Conservation (phyloP, 805 yeast species). For the Pichia nakasei region DNA sequence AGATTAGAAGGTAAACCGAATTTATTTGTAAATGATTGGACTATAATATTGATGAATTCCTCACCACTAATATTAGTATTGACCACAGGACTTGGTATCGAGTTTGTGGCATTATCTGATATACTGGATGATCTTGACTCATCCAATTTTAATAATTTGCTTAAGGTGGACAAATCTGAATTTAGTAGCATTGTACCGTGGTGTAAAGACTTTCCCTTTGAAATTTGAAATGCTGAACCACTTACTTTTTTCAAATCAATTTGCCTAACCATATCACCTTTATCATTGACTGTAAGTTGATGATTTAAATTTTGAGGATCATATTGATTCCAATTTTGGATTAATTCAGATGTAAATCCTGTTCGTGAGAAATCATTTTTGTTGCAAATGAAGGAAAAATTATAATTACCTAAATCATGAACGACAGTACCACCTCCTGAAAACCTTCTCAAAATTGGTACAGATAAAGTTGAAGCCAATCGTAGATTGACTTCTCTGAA, state of each 20-base stretch:
- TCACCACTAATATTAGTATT: conserved; percentile 45
- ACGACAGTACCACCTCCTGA: conserved; percentile 98
- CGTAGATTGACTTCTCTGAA: conserved; percentile 76
- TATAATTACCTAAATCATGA: conserved; percentile 84
- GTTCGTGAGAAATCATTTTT: conserved; percentile 49
- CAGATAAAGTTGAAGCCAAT: conserved; percentile 35
- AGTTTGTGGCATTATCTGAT: conserved; percentile 40
- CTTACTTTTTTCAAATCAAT: conserved; percentile 52
- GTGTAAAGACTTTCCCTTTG: conserved; percentile 76
- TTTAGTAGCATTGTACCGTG: conserved; percentile 91
- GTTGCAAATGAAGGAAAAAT: conserved; percentile 72
- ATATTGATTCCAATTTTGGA: conserved; percentile 15
- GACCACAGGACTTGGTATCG: conserved; percentile 73
- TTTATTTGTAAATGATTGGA: conserved; percentile 30
- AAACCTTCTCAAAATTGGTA: conserved; percentile 67
- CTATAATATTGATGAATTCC: conserved; percentile 38
- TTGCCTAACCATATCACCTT: conserved; percentile 69
- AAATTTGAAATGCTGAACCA: conserved; percentile 88
- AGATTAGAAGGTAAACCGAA: conserved; percentile 22
- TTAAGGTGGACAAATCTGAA: conserved; percentile 52
- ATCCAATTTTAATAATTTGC: conserved; percentile 41
- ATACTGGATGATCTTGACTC: conserved; percentile 14
- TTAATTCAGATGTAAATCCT: conserved; percentile 33
- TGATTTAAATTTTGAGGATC: conserved; percentile 2
- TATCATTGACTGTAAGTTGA: conserved; percentile 44